Conservation (phyloP, 108 stramenopile species). For the Nitzschia inconspicua region DNA sequence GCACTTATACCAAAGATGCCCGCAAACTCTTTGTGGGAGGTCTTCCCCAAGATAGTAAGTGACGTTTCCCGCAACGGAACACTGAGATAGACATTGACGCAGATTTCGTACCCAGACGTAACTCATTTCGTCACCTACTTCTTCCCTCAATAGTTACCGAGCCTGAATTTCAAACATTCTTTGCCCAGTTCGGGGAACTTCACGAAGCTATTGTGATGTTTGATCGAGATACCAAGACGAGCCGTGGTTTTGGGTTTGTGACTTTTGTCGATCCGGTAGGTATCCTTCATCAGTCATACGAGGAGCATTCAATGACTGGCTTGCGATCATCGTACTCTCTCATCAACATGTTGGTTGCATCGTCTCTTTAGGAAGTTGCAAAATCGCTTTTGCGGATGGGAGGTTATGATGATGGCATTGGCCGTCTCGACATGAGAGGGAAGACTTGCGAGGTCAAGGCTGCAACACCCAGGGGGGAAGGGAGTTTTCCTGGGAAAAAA, state of each 20-base stretch:
- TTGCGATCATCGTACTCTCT: no score
- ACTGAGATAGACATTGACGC: neutral
- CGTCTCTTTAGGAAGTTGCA: neutral
- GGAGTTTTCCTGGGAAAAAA: no score
- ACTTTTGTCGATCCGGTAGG: conserved; percentile 63
- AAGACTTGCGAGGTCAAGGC: conserved; percentile 73
- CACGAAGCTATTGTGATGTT: conserved; percentile 75
- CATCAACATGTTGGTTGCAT: neutral
- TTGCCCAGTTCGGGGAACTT: conserved; percentile 68
- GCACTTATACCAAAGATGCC: no score
- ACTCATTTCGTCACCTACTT: no score
- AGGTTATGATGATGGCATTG: conserved; percentile 21
- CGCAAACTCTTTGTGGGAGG: conserved; percentile 82
- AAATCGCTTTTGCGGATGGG: conserved; percentile 10
- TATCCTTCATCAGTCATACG: neutral
- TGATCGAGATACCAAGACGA: conserved; percentile 71
- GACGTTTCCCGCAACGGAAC: neutral
- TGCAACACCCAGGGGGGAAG: no score
- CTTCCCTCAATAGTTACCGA: conserved; percentile 46
- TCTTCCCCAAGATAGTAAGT: conserved; percentile 54
- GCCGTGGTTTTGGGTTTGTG: conserved; percentile 93
- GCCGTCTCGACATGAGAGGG: conserved; percentile 54
- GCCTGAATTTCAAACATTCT: conserved; percentile 57
- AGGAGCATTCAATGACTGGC: neutral
- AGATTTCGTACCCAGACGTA: neutral